Evolutionary conservation across 495 filamentous ascomycete species (phyloP).

Genomic region (Xylaria intraflava): DNA sequence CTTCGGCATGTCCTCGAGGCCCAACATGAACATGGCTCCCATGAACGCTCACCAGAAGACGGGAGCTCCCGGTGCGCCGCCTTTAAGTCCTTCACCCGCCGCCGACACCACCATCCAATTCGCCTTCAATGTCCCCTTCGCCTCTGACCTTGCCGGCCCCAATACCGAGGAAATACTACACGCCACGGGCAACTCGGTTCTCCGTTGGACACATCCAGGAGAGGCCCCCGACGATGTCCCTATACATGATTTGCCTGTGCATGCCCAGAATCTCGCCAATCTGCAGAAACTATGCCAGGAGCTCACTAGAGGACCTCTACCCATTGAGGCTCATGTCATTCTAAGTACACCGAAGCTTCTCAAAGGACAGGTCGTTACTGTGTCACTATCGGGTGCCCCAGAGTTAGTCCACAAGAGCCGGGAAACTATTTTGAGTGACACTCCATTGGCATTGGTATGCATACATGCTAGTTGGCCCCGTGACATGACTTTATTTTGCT

Average conservation of each 20-base stretch:
- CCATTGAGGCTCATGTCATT: slow-evolving; percentile 74
- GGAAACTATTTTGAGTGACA: slow-evolving; percentile 77
- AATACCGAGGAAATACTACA: slow-evolving; percentile 87
- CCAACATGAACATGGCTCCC: slow-evolving; percentile 64
- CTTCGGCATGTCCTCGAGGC: slow-evolving; percentile 67
- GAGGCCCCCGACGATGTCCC: slow-evolving; percentile 75
- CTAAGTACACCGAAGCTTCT: slow-evolving; percentile 75
- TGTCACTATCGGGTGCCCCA: slow-evolving; percentile 77
- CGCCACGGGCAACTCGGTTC: slow-evolving; percentile 72
- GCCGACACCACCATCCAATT: slow-evolving; percentile 62
- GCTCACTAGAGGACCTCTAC: slow-evolving; percentile 59
- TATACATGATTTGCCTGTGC: slow-evolving; percentile 80
- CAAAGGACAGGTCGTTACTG: slow-evolving; percentile 73
- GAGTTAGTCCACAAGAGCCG: slow-evolving; percentile 80
- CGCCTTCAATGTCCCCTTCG: slow-evolving; percentile 94
- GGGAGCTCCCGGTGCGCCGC: slow-evolving; percentile 53
- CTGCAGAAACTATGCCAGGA: slow-evolving; percentile 71
- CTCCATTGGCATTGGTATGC: slow-evolving; percentile 78
- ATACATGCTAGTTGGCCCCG: slow-evolving; percentile 11
- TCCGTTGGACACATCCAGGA: slow-evolving; percentile 87
- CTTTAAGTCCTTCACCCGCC: slow-evolving; percentile 56
- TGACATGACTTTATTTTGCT: slow-evolving; percentile 15
- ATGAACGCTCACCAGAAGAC: slow-evolving; percentile 63
- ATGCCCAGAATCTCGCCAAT: slow-evolving; percentile 72
- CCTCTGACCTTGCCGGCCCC: slow-evolving; percentile 82